Conservation (phyloP, 345 rosid genomes). For the Pistacia vera region DNA sequence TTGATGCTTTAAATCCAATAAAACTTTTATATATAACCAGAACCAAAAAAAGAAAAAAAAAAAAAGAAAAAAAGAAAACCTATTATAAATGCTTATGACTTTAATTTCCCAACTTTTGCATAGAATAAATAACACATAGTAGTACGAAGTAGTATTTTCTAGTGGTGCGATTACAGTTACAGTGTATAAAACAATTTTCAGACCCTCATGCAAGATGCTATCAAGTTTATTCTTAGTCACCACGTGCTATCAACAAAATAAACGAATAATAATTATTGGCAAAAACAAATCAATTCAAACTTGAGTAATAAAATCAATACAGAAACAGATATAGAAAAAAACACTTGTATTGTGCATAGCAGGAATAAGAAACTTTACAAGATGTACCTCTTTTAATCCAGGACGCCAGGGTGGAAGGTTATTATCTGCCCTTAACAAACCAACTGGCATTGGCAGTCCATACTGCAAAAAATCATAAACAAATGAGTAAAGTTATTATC, state of each 20-base stretch:
- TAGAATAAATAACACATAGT: no score
- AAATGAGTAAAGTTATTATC: slow-evolving; percentile 60
- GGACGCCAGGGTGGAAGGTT: slow-evolving; percentile 97
- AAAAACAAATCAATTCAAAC: background rate
- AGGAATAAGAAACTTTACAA: background rate
- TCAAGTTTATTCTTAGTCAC: background rate
- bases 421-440: slow-evolving; percentile 87
- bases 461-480: slow-evolving; percentile 52
- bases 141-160: background rate
- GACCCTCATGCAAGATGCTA: background rate
- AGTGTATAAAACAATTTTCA: background rate
- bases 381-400: slow-evolving; percentile 75
- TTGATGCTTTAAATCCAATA: background rate
- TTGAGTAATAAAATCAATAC: background rate
- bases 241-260: background rate
- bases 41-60: no score
- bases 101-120: no score
- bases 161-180: background rate
- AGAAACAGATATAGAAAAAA: slow-evolving; percentile 3
- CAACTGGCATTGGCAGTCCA: slow-evolving; percentile 80
- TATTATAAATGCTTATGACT: no score
- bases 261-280: background rate
- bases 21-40: no score
- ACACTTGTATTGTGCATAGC: background rate
- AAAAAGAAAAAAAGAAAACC: no score